Base-by-base conservation (phyloP, 1,284 basidiomycete species). In the Trichosporon sp. region DNA sequence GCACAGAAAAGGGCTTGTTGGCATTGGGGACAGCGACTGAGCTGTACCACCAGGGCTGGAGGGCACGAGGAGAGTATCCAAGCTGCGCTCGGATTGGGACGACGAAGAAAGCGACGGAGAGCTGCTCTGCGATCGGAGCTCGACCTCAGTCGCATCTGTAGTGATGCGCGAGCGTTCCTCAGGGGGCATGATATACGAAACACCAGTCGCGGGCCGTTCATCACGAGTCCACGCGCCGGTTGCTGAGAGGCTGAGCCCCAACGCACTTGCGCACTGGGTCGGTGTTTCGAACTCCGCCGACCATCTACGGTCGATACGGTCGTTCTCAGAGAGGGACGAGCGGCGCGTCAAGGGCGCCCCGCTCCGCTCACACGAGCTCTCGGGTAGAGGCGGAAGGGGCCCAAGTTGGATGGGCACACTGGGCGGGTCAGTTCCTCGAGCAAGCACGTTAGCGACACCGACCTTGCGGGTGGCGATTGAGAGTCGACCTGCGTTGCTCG, bases 141-240 rank as follows among this genome's bases (percentile, higher is more conserved):
- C 31, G 29, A 32, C 56, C 1, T 32, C 29, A n/a, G 15, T 8
- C 18, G 47, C 4, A 42, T 31, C 18, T 32, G 27, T 11, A 11
- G 29, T 32, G 21, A 73, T 73, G 9, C 27, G 51, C 0, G 72
- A 65, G 5, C 72, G 69, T 53, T 73, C 72, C 15, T 67, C 66
- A 3, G 72, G 72, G 9, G 72, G 68, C 9, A 73, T 73, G 25
- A 73, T 73, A 21, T 70, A 65, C 8, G 66, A 65, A 13, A 69
- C 68, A 2, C 67, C 32, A 1, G 65, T 62, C 1, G 25, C 42
- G 5, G 68, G 62, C 4, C 51, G 35, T 12, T 32, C 27, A 31
- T 31, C 21, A 15, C 11, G 47, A 2, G 34, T 51, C 29, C 47
- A 34, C 8, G 27, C 29, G 27, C 15, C 11, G 3, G 29, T 21